Base-by-base conservation (phyloP, 768 basidiomycete genomes). In the Naganishia onofrii region DNA sequence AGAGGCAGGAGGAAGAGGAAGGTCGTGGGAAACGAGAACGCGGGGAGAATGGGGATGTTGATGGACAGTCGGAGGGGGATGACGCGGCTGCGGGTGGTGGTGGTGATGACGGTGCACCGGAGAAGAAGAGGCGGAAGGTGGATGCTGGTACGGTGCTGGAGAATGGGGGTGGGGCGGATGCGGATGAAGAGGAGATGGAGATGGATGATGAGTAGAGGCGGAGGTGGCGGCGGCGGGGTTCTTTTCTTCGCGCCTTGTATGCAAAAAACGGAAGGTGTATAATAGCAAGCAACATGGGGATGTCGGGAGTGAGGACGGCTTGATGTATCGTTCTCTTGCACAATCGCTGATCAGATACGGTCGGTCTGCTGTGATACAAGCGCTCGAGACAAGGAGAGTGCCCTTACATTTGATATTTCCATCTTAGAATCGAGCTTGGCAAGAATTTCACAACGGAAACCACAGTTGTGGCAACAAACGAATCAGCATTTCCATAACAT, bases 171-270 rank as follows among this genome's bases (percentile, higher is more conserved):
- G 88, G 85, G 66, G 87, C 87, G 15, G 82, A 83, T 17, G 86
- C 82, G 73, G 90, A 75, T 8, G 78, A 76, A 38, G 74, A 90
- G 78, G 91, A 93, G 83, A 94, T 94, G 89, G 93, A 95, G 82
- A 91, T 93, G 76, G 92, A 93, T 71, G 92, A 93, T 60, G 92
- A 96, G 56, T 81, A 82, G 48, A 42, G 34, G 34, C 34, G 42
- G 42, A n/a, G n/a, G n/a, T n/a, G n/a, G n/a, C n/a, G n/a, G 42
- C 42, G 42, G 42, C 26, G 34, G 34, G 17, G n/a, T 38, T n/a
- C 21, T 3, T 32, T 15, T 5, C 2, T 5, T 21, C 23, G 34
- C 8, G 31, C 57, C 32, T 17, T 21, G 21, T 29, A 36, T 1
- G 8, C 5, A 58, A 58, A 58, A 15, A 42, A 42, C 42, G 42